Percentiles rank a stretch among this genome's conserved stretches.
phyloP scores from a whole-genome alignment of 768 basidiomycete species.

The Fomitopsis pulvina region DNA sequence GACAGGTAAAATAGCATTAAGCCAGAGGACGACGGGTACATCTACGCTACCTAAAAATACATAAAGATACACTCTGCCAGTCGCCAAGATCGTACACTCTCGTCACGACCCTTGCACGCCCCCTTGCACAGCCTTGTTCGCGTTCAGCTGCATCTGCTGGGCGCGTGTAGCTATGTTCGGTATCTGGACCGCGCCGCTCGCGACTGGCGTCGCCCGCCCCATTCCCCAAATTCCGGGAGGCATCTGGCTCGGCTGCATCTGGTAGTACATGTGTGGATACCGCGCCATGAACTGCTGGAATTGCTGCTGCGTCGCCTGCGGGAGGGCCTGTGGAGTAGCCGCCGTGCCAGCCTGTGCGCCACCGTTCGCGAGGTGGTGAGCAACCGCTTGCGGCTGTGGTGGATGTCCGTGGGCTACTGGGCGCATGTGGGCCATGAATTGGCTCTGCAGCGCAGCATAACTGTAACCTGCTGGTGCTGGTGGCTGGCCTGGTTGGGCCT shows the following conservation, averaged over 20 bases:
- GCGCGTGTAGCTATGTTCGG: conserved; percentile 13
- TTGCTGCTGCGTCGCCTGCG: conserved; percentile 5
- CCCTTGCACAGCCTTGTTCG: conserved; percentile 17
- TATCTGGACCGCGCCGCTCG: conserved; percentile 14
- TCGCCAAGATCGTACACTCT: background rate
- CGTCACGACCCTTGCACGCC: conserved; percentile 22
- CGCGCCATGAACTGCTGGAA: conserved; percentile 16
- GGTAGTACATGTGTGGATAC: conserved; percentile 16
- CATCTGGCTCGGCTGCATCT: conserved; percentile 10
- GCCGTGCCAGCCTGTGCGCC: conserved; percentile 7
- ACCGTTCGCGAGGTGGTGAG: conserved; percentile 10
- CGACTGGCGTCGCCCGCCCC: conserved; percentile 16
- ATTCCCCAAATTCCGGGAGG: conserved; percentile 11
- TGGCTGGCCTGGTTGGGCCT: conserved; percentile 9
- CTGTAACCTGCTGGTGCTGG: conserved; percentile 9
- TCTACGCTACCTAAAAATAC: conserved; percentile 10
- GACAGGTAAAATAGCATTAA: background rate
- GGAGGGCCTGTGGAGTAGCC: conserved; percentile 1
- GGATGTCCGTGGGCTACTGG: conserved; percentile 3
- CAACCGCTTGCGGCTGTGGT: conserved; percentile 13
- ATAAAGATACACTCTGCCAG: conserved; percentile 7
- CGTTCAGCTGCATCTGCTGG: conserved; percentile 19
- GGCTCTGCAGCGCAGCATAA: conserved; percentile 1
- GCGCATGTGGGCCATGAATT: conserved; percentile 6
- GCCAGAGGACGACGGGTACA: background rate